A percentile compares a stretch with the other conserved stretches of the same genome.
phyloP scores from a whole-genome alignment of 148 eudicot species.

The Silene latifolia region DNA sequence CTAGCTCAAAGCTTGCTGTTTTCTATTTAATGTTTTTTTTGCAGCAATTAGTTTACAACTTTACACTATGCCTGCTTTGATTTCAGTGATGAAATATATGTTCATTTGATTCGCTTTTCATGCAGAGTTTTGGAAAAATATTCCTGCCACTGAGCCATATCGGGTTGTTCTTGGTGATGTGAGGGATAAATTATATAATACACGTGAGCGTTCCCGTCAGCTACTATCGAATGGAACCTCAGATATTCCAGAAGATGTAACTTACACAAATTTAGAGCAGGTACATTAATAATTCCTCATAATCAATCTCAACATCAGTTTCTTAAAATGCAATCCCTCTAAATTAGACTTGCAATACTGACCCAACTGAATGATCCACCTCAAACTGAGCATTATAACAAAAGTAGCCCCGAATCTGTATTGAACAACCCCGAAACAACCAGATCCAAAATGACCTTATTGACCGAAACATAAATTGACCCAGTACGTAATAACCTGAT shows the following conservation, averaged over 20 bases:
- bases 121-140: constrained; percentile 93
- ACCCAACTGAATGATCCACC: neutral
- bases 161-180: constrained; percentile 95
- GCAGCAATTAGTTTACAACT: neutral
- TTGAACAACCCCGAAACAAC: neutral
- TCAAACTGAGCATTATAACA: too few relatives aligned
- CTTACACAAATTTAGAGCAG: constrained; percentile 81
- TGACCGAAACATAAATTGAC: neutral
- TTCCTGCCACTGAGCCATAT: constrained; percentile 89
- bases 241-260: constrained; percentile 76
- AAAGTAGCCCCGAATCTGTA: neutral
- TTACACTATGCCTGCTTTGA: neutral
- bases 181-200: constrained; percentile 82
- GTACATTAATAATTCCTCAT: constrained; percentile 28
- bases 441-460: neutral
- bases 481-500: neutral
- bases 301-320: neutral
- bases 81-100: constrained; percentile 2
- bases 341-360: neutral
- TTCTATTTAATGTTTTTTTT: neutral
- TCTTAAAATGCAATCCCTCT: neutral
- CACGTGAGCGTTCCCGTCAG: constrained; percentile 92
- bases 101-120: constrained; percentile 2
- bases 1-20: neutral
- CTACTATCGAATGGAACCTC: constrained; percentile 71